phyloP scores from a whole-genome alignment of 2,329 filamentous ascomycete species.

The Pyrenochaeta sp. region DNA sequence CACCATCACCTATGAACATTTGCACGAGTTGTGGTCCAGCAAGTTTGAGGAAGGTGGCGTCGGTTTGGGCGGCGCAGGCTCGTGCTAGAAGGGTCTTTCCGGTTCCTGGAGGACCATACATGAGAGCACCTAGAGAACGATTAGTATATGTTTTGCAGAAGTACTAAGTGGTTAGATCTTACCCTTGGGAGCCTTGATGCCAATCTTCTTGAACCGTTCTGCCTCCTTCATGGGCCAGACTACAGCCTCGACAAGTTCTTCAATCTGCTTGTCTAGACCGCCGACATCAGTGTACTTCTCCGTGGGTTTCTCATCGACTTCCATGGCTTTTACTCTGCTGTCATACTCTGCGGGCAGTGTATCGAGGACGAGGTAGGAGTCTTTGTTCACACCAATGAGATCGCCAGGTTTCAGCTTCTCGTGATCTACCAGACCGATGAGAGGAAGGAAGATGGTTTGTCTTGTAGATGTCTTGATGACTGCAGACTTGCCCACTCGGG shows the following conservation, averaged over 20 bases:
- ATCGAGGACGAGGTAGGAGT: conserved; percentile 96
- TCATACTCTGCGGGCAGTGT: conserved; percentile 98
- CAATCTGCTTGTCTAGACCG: conserved; percentile 97
- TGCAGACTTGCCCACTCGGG: conserved; percentile 94
- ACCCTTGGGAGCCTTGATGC: conserved; percentile 99
- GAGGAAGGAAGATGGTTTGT: conserved; percentile 96
- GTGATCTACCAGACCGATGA: conserved; percentile 96
- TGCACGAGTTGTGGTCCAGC: conserved; percentile 97
- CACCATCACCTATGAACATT: conserved; percentile 99
- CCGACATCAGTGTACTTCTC: conserved; percentile 99
- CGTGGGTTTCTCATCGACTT: conserved; percentile 99
- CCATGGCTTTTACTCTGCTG: conserved; percentile 99
- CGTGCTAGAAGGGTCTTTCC: conserved; percentile 92
- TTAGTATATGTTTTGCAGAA: conserved; percentile 12
- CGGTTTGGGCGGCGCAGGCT: conserved; percentile 96
- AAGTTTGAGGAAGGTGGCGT: conserved; percentile 98
- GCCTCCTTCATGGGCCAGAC: conserved; percentile 99
- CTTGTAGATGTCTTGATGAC: conserved; percentile 99
- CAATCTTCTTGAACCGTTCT: conserved; percentile 98
- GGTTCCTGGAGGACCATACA: conserved; percentile 94
- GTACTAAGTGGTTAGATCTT: no score
- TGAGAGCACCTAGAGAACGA: conserved; percentile 73
- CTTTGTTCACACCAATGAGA: conserved; percentile 98
- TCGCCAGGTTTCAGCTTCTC: conserved; percentile 94
- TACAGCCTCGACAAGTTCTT: conserved; percentile 96